Evolutionary conservation across 768 basidiomycete genomes (phyloP), one percentile per base, ranked within the genome.

Genomic region (Rhizopogon rudus): DNA sequence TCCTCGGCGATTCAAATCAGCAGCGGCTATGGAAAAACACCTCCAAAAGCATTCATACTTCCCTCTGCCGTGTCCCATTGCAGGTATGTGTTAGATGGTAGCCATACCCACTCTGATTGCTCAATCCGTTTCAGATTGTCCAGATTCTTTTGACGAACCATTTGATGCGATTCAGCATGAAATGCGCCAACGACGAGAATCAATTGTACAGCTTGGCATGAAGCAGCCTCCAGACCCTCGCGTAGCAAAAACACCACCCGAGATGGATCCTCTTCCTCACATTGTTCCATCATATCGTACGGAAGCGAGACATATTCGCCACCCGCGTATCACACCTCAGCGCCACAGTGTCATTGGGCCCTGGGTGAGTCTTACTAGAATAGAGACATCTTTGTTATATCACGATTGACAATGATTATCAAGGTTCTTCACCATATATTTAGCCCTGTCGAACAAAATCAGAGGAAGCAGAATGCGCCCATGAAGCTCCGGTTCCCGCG

Each of bases 211-310:
- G 2, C 31, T 67, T 40, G 43, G 51, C 31, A 55, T 29, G 46
- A 72, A 64, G 66, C 70, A 39, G 65, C 72, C 25, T 57, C 57
- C 73, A 20, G 65, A 66, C 31, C 76, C 76, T 13, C 64, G 66
- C 52, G 55, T 61, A 31, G 74, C 76, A 7, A 57, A 57, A 25
- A 57, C 71, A 29, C 62, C 67, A 22, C 59, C 66, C 22, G 65
- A 67, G 35, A 68, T 74, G 42, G 71, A 71, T 14, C 65, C 65
- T 5, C 61, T 78, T 43, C 82, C 84, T 3, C 63, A 59, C 8
- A 61, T 54, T 13, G 62, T 84, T 40, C 84, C 84, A 31, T 71
- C 79, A 6, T 83, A 84, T 63, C 72, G 77, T 60, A 63, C 80
- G 28, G 73, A 78, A 54, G 70, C 80, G 10, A 68, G 73, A 56